phyloP scores from a whole-genome alignment of 2,329 filamentous ascomycete genomes.

The Elsinoe perseae region DNA sequence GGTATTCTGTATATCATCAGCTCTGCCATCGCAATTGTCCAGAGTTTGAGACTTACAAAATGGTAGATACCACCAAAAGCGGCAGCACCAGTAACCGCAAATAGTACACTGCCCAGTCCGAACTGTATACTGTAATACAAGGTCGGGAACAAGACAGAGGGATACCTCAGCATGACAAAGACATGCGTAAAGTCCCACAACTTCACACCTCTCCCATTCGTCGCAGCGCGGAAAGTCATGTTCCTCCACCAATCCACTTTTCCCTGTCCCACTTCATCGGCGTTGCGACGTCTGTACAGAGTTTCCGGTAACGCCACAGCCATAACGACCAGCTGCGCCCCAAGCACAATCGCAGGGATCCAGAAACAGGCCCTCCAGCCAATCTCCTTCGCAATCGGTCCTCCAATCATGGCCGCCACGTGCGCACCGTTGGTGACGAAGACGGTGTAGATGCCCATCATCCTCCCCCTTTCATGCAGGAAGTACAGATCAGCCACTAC shows the following conservation, averaged over 20 bases:
- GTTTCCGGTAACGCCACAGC: constrained; percentile 27
- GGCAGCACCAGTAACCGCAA: constrained; percentile 24
- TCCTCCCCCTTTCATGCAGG: constrained; percentile 20
- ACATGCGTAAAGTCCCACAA: constrained; percentile 23
- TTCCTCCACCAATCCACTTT: constrained; percentile 15
- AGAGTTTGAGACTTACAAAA: constrained; percentile 16
- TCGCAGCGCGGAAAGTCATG: constrained; percentile 16
- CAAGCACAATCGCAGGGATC: constrained; percentile 25
- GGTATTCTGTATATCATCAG: constrained; percentile 16
- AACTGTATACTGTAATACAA: constrained; percentile 26
- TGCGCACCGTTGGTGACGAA: constrained; percentile 26
- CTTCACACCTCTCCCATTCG: constrained; percentile 17
- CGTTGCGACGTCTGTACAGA: constrained; percentile 19
- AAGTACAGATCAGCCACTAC: constrained; percentile 20
- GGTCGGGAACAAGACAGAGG: constrained; percentile 23
- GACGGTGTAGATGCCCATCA: constrained; percentile 28
- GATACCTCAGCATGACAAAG: constrained; percentile 26
- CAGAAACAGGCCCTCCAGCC: constrained; percentile 23
- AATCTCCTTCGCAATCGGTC: constrained; percentile 22
- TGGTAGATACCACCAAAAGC: constrained; percentile 23
- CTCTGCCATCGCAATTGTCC: neutral
- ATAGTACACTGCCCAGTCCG: constrained; percentile 24
- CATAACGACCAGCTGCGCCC: constrained; percentile 22
- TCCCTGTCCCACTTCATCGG: neutral
- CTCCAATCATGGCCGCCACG: constrained; percentile 22